Conservation (phyloP, 2,329 filamentous ascomycete species). For the Trichothecium roseum region DNA sequence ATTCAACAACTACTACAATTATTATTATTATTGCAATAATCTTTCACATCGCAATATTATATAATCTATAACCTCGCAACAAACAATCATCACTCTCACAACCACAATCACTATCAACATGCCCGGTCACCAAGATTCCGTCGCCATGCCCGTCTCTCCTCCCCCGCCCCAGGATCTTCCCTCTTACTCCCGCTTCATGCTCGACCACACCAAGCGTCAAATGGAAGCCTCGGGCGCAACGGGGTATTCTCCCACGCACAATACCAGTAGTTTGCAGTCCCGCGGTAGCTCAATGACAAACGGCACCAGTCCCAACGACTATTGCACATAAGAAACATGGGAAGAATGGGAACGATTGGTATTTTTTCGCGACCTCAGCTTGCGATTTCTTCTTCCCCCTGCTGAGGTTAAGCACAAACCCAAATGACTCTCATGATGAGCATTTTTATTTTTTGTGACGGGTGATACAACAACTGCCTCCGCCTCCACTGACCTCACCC, state of each 20-base stretch:
- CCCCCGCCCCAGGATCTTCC: slow-evolving; percentile 36
- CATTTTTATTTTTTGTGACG: no score
- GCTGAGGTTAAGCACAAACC: no score
- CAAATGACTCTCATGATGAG: no score
- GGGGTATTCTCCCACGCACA: slow-evolving; percentile 7
- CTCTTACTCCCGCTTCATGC: slow-evolving; percentile 51
- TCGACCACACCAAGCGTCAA: slow-evolving; percentile 54
- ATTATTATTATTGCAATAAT: background rate
- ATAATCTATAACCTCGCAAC: background rate
- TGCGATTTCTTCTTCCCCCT: no score
- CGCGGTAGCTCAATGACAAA: slow-evolving; percentile 15
- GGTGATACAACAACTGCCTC: no score
- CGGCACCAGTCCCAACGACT: slow-evolving; percentile 13
- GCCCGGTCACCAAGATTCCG: slow-evolving; percentile 28
- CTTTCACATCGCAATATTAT: background rate
- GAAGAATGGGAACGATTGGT: background rate
- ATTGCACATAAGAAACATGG: slow-evolving; percentile 3
- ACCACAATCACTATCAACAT: slow-evolving; percentile 16
- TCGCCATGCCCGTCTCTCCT: slow-evolving; percentile 24
- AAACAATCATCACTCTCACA: background rate
- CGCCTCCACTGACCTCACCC: no score
- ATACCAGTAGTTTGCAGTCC: slow-evolving; percentile 2
- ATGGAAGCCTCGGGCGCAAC: slow-evolving; percentile 42
- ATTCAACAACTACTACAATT: no score
- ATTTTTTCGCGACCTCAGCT: slow-evolving; percentile 1